phyloP scores from a whole-genome alignment of 768 basidiomycete genomes.

The Coprinopsis cinerea region DNA sequence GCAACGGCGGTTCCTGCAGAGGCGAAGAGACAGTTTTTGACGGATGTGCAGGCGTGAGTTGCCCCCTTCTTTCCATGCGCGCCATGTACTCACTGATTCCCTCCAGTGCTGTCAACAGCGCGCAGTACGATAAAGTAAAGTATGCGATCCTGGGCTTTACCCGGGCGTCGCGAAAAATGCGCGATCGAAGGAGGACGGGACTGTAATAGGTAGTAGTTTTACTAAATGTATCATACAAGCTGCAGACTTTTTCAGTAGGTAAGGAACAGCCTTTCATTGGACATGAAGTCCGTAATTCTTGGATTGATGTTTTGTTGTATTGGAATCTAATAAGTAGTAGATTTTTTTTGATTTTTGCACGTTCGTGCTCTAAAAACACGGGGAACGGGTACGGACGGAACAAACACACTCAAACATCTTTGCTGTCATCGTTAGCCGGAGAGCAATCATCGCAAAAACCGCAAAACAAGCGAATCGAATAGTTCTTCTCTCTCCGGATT shows the following conservation, averaged over 20 bases:
- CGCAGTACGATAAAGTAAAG: slow-evolving; percentile 77
- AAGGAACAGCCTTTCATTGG: too few species aligned
- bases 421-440: not conserved
- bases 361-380: too few species aligned
- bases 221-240: not conserved
- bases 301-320: too few species aligned
- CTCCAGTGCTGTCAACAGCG: slow-evolving; percentile 54
- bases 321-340: too few species aligned
- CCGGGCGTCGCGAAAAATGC: slow-evolving; percentile 67
- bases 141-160: slow-evolving; percentile 67
- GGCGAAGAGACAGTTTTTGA: slow-evolving; percentile 67
- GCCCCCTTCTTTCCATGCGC: slow-evolving; percentile 3
- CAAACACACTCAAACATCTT: not conserved
- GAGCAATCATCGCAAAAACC: too few species aligned
- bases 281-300: too few species aligned
- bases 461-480: too few species aligned
- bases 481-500: not conserved
- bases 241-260: too few species aligned
- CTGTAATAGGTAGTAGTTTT: slow-evolving; percentile 25
- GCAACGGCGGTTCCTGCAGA: slow-evolving; percentile 50
- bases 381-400: not conserved
- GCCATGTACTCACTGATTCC: slow-evolving; percentile 7
- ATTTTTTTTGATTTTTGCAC: too few species aligned
- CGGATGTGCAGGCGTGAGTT: slow-evolving; percentile 69
- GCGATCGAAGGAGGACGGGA: slow-evolving; percentile 51